Base-by-base conservation (phyloP, 768 basidiomycete species). In the Rhizopogon salebrosus region DNA sequence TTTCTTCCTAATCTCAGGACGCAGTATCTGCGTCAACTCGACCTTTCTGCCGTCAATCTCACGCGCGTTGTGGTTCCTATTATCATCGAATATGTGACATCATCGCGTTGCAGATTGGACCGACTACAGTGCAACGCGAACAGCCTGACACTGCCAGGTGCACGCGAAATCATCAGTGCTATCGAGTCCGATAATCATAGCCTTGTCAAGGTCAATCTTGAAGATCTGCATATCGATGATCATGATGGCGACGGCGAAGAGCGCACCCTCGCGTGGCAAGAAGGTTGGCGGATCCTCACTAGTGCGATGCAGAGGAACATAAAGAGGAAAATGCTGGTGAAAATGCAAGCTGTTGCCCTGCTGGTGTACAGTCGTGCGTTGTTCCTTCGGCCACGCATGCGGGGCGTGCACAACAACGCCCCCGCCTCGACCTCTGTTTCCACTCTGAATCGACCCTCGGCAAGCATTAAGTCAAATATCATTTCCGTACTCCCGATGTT, bases 121-220 rank as follows among this genome's bases (percentile, higher is more conserved):
- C 70, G 69, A 3, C 67, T 87, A 38, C 76, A 75, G 49, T 75
- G 79, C 54, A 85, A 78, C 54, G 80, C 77, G 35, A 87, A 87
- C 54, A 64, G 66, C 26, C 63, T 87, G 7, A 79, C 79, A 4
- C 62, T 72, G 41, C 69, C 59, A 2, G 78, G 73, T 9, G 75
- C 81, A 16, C 65, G 64, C 34, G 61, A 62, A 14, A 76, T 87
- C 39, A 64, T 82, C 27, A 61, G 64, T 10, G 76, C 77, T 20
- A 71, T 84, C 16, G 61, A 74, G 48, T 62, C 58, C 13, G 53
- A 65, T 35, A 86, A 84, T 61, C 79, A 72, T 57, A 65, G 70
- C 3, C 64, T 87, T 10, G 58, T 65, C 39, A 69, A 61, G n/a
- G 64, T 84, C 46, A 82, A 79, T 52, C 54, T 83, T 50, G 76